Evolutionary conservation across 164 flowering plant genomes (phyloP), one percentile per base, ranked within the genome.

Genomic region (Nelumbo lutea): DNA sequence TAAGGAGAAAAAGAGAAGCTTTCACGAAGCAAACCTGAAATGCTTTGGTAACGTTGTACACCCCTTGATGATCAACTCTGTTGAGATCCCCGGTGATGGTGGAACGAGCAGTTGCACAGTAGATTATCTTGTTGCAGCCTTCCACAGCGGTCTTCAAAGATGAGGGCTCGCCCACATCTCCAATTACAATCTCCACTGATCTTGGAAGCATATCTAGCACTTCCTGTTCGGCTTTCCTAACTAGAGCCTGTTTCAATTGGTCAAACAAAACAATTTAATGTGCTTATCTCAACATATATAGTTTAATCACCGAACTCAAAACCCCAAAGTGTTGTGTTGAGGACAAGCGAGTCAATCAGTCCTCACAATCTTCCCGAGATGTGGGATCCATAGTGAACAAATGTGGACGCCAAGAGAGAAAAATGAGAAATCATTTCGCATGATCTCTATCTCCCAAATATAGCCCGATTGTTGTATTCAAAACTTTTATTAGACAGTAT

Each of bases 101-200:
- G 6, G 99, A 92, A 40, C 97, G 97, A 75, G 99, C 97, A 69
- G 99, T 90, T 56, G 99, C 99, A 72, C 98, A 95, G 61, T 90
- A 95, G 46, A 95, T 95, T 45, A 95, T 86, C 74, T 95, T 95
- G 79, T 80, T 90, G 81, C 94, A 90, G 61, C 93, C 95, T 73
- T 90, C 87, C 4, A 95, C 83, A 0, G 96, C 99, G 70, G 80
- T 68, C 68, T 76, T 77, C 64, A 92, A 84, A 4, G 87, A 77
- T 9, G 83, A 70, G 6, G 93, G 87, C 15, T 95, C 97, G n/a
- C 99, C 99, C 11, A 92, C 99, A 78, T 95, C 97, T n/a, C 97
- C 99, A 47, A 77, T 76, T 70, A 92, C 89, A 40, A 92, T 70
- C 76, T 88, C 89, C 61, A 95, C 99, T 4, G 97, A 90, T 62